These are phyloP conservation scores for Cinnamomum chago DNA, from an alignment of 164 flowering plant species.

Conservation along the genomic window DNA sequence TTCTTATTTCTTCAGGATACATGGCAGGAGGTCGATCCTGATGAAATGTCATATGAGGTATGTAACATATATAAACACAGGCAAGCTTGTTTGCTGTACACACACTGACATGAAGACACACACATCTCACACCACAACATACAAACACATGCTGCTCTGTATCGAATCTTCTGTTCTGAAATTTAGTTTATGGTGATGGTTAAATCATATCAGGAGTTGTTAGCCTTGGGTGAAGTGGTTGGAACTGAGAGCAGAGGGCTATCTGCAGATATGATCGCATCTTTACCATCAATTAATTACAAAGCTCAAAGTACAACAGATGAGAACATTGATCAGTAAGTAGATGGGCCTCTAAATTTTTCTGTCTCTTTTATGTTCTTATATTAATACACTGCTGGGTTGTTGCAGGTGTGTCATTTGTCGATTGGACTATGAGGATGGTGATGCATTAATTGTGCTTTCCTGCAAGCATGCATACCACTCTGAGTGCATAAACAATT, in stretches of 20 bases:
- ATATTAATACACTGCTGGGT: background rate
- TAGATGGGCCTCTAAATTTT: background rate
- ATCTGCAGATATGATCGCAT: conserved; percentile 67
- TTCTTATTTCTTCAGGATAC: conserved; percentile 46
- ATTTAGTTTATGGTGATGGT: conserved; percentile 5
- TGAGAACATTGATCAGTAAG: conserved; percentile 78
- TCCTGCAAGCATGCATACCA: conserved; percentile 88
- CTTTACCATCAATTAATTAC: conserved; percentile 66
- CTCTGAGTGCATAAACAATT: conserved; percentile 78
- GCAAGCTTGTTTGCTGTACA: too few species aligned
- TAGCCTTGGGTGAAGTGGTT: conserved; percentile 88
- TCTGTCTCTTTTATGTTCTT: background rate
- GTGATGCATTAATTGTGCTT: conserved; percentile 62
- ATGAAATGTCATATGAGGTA: conserved; percentile 95
- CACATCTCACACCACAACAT: too few species aligned
- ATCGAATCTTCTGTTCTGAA: background rate
- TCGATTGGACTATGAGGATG: conserved; percentile 76
- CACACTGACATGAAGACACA: too few species aligned
- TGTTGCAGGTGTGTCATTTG: conserved; percentile 82
- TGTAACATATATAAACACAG: background rate
- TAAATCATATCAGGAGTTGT: conserved; percentile 52
- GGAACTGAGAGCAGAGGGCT: conserved; percentile 96
- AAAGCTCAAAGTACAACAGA: conserved; percentile 47
- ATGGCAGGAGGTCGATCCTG: conserved; percentile 94
- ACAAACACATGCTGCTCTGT: background rate